A percentile compares a stretch with the other conserved stretches of the same genome.
These are phyloP conservation scores for Kodamaea jinghongensis DNA, from an alignment of 805 yeast genomes.

Conservation along the genomic window DNA sequence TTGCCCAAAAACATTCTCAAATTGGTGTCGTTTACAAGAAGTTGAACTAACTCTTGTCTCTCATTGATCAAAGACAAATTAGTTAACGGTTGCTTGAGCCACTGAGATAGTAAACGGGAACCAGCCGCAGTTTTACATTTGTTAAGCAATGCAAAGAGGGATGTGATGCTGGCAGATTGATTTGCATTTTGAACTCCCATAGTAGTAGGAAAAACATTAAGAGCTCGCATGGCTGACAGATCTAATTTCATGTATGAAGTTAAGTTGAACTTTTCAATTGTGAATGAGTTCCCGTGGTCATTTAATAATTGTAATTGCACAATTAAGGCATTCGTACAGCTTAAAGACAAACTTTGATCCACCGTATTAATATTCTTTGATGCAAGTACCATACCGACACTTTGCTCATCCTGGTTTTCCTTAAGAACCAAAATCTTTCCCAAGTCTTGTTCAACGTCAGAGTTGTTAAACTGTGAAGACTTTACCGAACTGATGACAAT, in stretches of 20 bases:
- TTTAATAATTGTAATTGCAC: conserved; percentile 63
- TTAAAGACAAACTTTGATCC: conserved; percentile 50
- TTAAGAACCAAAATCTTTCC: conserved; percentile 54
- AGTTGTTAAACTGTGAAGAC: conserved; percentile 54
- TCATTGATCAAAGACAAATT: conserved; percentile 54
- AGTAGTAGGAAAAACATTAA: conserved; percentile 59
- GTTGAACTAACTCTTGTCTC: conserved; percentile 75
- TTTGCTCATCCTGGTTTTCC: conserved; percentile 15
- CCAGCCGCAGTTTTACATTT: conserved; percentile 91
- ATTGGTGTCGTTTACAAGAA: conserved; percentile 66
- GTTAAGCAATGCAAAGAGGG: conserved; percentile 81
- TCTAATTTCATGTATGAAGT: conserved; percentile 87
- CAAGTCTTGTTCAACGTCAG: conserved; percentile 77
- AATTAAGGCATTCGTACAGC: conserved; percentile 67
- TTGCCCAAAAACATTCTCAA: conserved; percentile 64
- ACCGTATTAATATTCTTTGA: conserved; percentile 50
- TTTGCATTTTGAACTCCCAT: conserved; percentile 10
- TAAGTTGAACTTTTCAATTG: conserved; percentile 65
- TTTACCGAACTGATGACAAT: conserved; percentile 64
- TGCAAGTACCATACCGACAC: conserved; percentile 45
- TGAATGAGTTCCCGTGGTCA: conserved; percentile 54
- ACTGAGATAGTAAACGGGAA: conserved; percentile 78
- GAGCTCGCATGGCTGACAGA: conserved; percentile 82
- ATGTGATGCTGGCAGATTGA: conserved; percentile 24
- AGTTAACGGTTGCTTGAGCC: conserved; percentile 95